Evolutionary conservation across 2,329 filamentous ascomycete species (phyloP).

Genomic region (Fusarium euwallaceae): DNA sequence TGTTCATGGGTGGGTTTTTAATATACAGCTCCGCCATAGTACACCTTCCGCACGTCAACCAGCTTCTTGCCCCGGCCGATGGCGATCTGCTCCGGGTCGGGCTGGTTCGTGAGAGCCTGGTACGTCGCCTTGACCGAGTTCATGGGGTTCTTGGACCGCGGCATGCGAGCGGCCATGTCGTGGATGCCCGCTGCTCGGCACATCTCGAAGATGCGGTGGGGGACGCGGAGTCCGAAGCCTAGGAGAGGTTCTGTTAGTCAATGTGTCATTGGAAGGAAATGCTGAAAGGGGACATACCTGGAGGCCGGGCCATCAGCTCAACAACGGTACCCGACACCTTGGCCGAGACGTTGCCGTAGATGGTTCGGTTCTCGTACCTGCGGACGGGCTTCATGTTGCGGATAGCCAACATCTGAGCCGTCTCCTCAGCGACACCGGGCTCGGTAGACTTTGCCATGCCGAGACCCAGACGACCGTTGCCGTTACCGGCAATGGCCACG

Average conservation of each 20-base stretch:
- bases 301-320: constrained; percentile 83
- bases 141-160: constrained; percentile 93
- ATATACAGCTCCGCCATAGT: constrained; percentile 85
- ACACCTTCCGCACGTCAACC: constrained; percentile 96
- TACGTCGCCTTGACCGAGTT: constrained; percentile 95
- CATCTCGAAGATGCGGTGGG: constrained; percentile 94
- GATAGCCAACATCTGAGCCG: constrained; percentile 85
- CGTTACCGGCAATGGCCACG: constrained; percentile 87
- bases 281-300: constrained; percentile 72
- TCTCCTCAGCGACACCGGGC: constrained; percentile 72
- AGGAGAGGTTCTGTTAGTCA: constrained; percentile 8
- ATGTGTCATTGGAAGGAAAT: not conserved
- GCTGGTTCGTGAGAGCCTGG: constrained; percentile 85
- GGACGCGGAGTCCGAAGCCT: constrained; percentile 96
- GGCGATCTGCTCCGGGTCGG: constrained; percentile 89
- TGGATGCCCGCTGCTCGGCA: constrained; percentile 87
- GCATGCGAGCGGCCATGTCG: constrained; percentile 86
- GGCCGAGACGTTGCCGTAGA: constrained; percentile 84
- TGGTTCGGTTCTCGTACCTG: constrained; percentile 91
- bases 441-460: constrained; percentile 92
- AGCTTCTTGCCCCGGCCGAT: constrained; percentile 92
- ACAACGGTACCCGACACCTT: constrained; percentile 93
- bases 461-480: constrained; percentile 86
- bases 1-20: constrained; percentile 50
- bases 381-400: constrained; percentile 93